Conservation (phyloP, 257 asterid genomes). For the Nicotiana knightiana region DNA sequence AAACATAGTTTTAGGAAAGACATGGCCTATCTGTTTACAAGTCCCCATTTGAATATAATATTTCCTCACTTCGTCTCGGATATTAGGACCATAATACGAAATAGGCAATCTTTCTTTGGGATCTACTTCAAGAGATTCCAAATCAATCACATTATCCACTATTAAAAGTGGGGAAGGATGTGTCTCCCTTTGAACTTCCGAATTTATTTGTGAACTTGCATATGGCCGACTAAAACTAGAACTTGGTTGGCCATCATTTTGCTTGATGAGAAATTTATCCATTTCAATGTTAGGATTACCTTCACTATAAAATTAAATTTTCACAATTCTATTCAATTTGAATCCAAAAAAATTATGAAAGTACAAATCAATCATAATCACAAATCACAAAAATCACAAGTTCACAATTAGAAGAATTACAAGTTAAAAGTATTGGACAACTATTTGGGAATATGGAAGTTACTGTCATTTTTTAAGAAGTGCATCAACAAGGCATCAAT, state of each 20-base stretch:
- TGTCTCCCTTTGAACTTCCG: background rate
- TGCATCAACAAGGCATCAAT: background rate
- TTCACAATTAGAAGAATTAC: background rate
- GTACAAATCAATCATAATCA: background rate
- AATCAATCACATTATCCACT: background rate
- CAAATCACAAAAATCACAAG: background rate
- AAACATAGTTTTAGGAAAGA: background rate
- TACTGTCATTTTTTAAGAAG: background rate
- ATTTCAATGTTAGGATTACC: background rate
- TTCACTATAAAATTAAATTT: background rate
- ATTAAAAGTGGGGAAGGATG: background rate
- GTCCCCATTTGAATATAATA: background rate
- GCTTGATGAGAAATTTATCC: background rate
- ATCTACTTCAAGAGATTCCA: background rate
- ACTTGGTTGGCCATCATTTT: background rate
- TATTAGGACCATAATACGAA: background rate
- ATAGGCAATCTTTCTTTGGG: background rate
- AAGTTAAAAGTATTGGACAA: background rate
- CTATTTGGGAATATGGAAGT: background rate
- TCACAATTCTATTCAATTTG: background rate
- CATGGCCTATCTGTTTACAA: background rate
- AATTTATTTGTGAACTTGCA: background rate
- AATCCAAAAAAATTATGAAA: background rate
- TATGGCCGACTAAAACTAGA: background rate
- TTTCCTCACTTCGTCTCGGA: background rate